Evolutionary conservation across 352 stramenopile species (phyloP), one percentile per base, ranked within the genome.

Genomic region (Phytophthora tentaculata): DNA sequence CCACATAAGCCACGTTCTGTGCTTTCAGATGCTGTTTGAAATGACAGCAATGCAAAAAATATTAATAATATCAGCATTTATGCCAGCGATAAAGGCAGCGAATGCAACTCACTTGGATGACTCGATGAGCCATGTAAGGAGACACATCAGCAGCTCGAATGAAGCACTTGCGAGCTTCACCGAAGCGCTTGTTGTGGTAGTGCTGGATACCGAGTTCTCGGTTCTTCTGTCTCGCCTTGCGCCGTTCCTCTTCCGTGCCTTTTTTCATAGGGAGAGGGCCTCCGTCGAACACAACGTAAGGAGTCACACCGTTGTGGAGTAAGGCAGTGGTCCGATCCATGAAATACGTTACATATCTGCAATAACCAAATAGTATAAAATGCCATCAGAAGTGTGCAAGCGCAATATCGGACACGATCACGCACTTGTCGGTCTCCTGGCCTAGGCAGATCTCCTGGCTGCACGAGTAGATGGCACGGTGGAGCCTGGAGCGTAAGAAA

Each of bases 1-100:
- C 97, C 5, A 99, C 72, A 64, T 96, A 99, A 6, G 82, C 43
- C 32, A 99, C 85, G 10, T 81, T 84, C 14, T 64, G 73, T 24
- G 65, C 58, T 63, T 90, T 91, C 10, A 93, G 61, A 13, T 69
- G 63, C 85, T 92, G 44, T 2, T 52, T 28, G 39, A 62, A 10
- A 13, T 10, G 58, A 51, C 10, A 26, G 14, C 61, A 55, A 56
- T 56, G 29, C 29, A 37, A 9, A 37, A 37, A 37, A 61, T 19
- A 61, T 6, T 17, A 55, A 26, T 49, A 51, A 43, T 3, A 58
- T 24, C 17, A 67, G 35, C 17, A 48, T 45, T 45, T 41, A 19
- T 19, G 5, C 2, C 14, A 39, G 3, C 35, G 10, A 43, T 13
- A 10, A 49, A 2, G 5, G 17, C 22, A 57, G 8, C 8, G 17